Base-by-base conservation (phyloP, 192 early-diverging fungal genomes). In the Coemansia reversa region DNA sequence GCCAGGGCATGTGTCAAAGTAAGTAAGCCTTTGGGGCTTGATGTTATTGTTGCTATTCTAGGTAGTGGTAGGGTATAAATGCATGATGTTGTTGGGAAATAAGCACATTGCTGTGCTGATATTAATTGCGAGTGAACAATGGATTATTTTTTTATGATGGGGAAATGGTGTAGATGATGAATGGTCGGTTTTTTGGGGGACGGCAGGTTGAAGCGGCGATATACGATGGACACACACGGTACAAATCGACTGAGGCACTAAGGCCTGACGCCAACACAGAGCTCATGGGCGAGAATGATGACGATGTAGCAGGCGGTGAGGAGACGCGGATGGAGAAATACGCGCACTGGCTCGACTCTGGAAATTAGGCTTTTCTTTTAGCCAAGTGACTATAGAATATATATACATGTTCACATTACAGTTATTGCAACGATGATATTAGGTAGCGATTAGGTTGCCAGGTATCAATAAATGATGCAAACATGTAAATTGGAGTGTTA, bases 131-230 rank as follows among this genome's bases (percentile, higher is more conserved):
- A 16, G 39, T 9, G 39, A 45, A 45, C 54, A 55, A 28, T 27
- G 27, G 28, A 6, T 20, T 22, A 3, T 22, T 24, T 24, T 23
- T 8, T 52, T 27, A 22, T 52, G 51, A 20, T 20, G 51, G 51
- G 12, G 22, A 22, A 20, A 55, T 20, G 49, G 35, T 60, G 35
- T 83, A 94, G 90, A 69, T 84, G 63, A 98, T 95, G 91, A 90
- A 94, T 54, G 92, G 92, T 19, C 83, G 97, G 11, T 96, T 85
- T 71, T 97, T 96, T 88, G 94, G 85, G 39, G 93, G 93, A 2
- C 86, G 87, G 45, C 84, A 87, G 49, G 85, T 99, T 14, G 77
- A 79, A 7, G 92, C 95, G 8, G 83, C 86, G 19, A 80, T 94
- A 8, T 92, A 87, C 65, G 90, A 95, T 69, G 94, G 94, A 0